Percentiles rank a stretch among this genome's conserved stretches.
Evolutionary conservation across 2,329 filamentous ascomycete genomes (phyloP).

Genomic region (Cylindrodendrum hubeiense): DNA sequence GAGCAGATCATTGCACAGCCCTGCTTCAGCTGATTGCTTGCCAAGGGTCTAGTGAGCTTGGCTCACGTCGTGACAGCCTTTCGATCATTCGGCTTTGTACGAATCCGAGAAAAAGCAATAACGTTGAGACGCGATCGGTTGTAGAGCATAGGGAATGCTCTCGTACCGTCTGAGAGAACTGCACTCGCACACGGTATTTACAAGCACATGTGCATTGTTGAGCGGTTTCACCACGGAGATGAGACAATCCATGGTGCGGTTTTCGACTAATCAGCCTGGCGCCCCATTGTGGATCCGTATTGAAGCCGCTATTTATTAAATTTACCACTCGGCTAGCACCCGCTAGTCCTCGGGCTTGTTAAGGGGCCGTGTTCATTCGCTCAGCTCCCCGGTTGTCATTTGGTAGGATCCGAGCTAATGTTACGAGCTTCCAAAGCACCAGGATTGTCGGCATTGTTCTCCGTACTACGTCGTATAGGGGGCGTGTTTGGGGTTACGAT

Average conservation of each 20-base stretch:
- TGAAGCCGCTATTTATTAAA: too few relatives aligned
- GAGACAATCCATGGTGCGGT: background rate
- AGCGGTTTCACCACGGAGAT: background rate
- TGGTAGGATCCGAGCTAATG: too few relatives aligned
- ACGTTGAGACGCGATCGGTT: too few relatives aligned
- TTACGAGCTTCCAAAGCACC: too few relatives aligned
- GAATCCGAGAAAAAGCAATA: background rate
- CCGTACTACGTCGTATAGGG: too few relatives aligned
- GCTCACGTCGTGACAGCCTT: background rate
- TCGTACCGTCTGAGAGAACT: too few relatives aligned
- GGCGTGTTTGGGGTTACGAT: too few relatives aligned
- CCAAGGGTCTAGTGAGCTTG: background rate
- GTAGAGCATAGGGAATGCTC: background rate
- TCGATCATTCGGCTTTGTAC: too few relatives aligned
- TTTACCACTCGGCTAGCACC: background rate
- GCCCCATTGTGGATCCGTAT: background rate
- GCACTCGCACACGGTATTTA: background rate
- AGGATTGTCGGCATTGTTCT: too few relatives aligned
- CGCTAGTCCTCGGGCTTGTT: too few relatives aligned
- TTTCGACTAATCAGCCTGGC: background rate
- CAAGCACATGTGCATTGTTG: background rate
- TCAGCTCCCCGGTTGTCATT: background rate
- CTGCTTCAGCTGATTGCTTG: background rate
- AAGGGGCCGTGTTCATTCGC: too few relatives aligned
- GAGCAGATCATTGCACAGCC: background rate